Percentiles rank a stretch among this genome's conserved stretches.
Evolutionary conservation across 371 early-diverging fungal species (phyloP).

Genomic region (Blastocladiella emersonii): DNA sequence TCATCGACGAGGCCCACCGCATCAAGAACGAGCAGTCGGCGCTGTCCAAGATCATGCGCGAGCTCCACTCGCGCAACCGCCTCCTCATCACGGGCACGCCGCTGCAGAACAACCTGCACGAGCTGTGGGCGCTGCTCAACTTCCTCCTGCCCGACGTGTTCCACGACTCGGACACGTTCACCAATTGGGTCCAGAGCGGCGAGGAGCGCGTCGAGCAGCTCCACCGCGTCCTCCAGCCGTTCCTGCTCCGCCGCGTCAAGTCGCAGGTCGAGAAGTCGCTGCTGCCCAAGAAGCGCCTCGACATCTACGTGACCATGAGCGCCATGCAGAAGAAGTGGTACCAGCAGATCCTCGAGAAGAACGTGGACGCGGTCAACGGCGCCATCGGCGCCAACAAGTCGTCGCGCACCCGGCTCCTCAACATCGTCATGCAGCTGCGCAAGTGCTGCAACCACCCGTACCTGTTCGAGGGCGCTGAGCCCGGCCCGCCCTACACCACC

Average conservation of each 20-base stretch:
- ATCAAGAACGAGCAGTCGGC: conserved; percentile 97
- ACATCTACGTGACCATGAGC: conserved; percentile 90
- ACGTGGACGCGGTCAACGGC: conserved; percentile 91
- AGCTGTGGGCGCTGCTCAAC: conserved; percentile 97
- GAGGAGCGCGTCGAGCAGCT: conserved; percentile 78
- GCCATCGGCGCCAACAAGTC: conserved; percentile 33
- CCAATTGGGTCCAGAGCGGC: conserved; percentile 71
- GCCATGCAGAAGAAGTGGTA: conserved; percentile 97
- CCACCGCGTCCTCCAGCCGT: conserved; percentile 85
- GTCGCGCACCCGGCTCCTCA: conserved; percentile 79
- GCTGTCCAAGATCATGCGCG: conserved; percentile 81
- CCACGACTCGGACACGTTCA: conserved; percentile 80
- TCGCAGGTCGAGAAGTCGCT: conserved; percentile 95
- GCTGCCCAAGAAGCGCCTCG: conserved; percentile 91
- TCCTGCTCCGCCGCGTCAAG: conserved; percentile 95
- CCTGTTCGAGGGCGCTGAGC: conserved; percentile 96
- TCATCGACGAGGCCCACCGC: conserved; percentile 99
- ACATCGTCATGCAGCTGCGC: conserved; percentile 98
- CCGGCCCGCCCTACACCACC: conserved; percentile 91
- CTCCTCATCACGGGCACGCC: conserved; percentile 98
- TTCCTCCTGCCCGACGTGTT: conserved; percentile 95
- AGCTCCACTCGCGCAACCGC: conserved; percentile 74
- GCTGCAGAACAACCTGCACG: conserved; percentile 96
- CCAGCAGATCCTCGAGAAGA: conserved; percentile 91
- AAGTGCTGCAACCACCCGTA: conserved; percentile 99